Base-by-base conservation (phyloP, 768 basidiomycete species). In the Mycena galopus region DNA sequence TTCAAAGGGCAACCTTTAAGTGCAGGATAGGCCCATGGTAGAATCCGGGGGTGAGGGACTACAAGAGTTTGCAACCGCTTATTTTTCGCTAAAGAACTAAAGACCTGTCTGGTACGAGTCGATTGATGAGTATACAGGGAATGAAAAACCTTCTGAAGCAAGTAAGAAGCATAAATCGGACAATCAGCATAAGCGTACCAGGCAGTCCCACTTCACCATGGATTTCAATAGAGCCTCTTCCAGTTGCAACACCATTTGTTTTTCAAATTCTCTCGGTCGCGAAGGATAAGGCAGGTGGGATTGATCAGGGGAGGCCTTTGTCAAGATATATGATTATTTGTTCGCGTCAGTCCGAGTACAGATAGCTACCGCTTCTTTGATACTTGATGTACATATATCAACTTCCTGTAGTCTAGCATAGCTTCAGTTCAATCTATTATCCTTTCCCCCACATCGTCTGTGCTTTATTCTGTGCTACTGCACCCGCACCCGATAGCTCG, bases 241-340 rank as follows among this genome's bases (percentile, higher is more conserved):
- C 19, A 63, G 47, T 21, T 63, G 23, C 62, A 21, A 47, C 12
- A 47, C 12, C 32, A 23, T 33, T 51, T 63, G 27, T 63, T 63
- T 12, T 51, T 19, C 29, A 63, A 33, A 11, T 11, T 3, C 6
- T 51, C 8, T 4, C 4, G 3, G 11, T 63, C 44, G 4, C 62
- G 29, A 7, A 63, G 30, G 5, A 63, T 63, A n/a, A 63, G 44
- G 14, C 62, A 27, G 16, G 21, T 27, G 16, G 61, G 61, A 30
- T 62, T 62, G 39, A 62, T 62, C 3, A 62, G 44, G 16, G 23
- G 25, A n/a, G 47, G 61, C n/a, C n/a, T n/a, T n/a, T n/a, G n/a
- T n/a, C n/a, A n/a, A n/a, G n/a, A n/a, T n/a, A n/a, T n/a, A n/a
- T n/a, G n/a, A n/a, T n/a, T n/a, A n/a, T n/a, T n/a, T n/a, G n/a